A percentile compares a stretch with the other conserved stretches of the same genome.
Evolutionary conservation across 495 filamentous ascomycete genomes (phyloP).

Genomic region (Aspergillus sclerotioniger): DNA sequence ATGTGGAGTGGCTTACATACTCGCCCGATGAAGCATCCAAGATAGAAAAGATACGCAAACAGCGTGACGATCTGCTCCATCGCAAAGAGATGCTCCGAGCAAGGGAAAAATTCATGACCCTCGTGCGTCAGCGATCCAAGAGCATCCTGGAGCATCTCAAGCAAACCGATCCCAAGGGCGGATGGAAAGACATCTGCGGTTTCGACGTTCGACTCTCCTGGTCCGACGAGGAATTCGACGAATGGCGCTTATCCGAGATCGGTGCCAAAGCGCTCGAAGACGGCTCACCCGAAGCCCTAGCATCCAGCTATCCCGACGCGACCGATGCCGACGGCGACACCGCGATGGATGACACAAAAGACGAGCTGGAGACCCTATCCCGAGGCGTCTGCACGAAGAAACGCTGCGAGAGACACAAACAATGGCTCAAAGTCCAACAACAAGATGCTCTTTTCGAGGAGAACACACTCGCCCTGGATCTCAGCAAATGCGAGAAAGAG

Average conservation of each 20-base stretch:
- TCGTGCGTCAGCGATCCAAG: constrained; percentile 47
- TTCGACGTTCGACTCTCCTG: constrained; percentile 61
- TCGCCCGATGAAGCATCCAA: constrained; percentile 40
- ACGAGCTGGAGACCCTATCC: constrained; percentile 32
- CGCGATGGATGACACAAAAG: constrained; percentile 30
- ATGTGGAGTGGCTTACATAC: constrained; percentile 34
- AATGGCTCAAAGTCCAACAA: constrained; percentile 52
- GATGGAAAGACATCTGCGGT: constrained; percentile 65
- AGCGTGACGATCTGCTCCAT: constrained; percentile 36
- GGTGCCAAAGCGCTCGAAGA: constrained; percentile 43
- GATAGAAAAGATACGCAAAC: constrained; percentile 42
- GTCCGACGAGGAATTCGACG: constrained; percentile 61
- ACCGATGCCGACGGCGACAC: constrained; percentile 40
- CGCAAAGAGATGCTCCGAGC: constrained; percentile 44
- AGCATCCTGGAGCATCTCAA: constrained; percentile 45
- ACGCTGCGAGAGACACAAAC: constrained; percentile 51
- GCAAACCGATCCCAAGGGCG: constrained; percentile 48
- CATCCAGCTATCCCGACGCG: constrained; percentile 27
- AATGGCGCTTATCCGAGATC: constrained; percentile 45
- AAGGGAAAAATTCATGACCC: constrained; percentile 41
- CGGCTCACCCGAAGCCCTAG: constrained; percentile 39
- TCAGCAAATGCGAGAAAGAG: constrained; percentile 44
- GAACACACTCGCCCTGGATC: constrained; percentile 37
- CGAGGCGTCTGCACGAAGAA: constrained; percentile 53
- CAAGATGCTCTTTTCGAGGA: constrained; percentile 50